A percentile compares a stretch with the other conserved stretches of the same genome.
Evolutionary conservation across 1,139 yeast species (phyloP).

Genomic region (Hemisphaericaspora xylanilytica): DNA sequence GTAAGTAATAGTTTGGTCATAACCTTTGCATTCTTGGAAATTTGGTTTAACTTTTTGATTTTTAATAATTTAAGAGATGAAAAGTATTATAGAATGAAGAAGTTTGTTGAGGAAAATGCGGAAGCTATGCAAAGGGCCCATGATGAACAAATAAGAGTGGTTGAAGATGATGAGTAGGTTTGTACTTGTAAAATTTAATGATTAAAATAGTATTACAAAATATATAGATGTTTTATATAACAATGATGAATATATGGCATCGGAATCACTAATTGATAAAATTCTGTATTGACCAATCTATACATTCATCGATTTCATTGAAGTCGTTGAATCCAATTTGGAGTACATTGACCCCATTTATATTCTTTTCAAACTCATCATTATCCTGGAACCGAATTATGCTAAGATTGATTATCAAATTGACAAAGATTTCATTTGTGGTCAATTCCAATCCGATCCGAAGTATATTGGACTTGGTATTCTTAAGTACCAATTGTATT

Average conservation of each 20-base stretch:
- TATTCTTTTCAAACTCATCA: conserved; percentile 29
- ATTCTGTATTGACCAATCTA: conserved; percentile 56
- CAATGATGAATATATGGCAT: not conserved
- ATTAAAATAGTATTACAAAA: not conserved
- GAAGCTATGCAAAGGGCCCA: conserved; percentile 30
- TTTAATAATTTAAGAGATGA: conserved; percentile 67
- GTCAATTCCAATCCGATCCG: conserved; percentile 34
- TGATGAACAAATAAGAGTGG: conserved; percentile 29
- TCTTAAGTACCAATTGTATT: conserved; percentile 20
- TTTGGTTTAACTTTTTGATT: conserved; percentile 68
- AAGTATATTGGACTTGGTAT: conserved; percentile 18
- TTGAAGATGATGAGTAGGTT: conserved; percentile 18
- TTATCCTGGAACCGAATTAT: conserved; percentile 33
- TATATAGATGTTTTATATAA: conserved; percentile 5
- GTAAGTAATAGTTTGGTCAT: conserved; percentile 63
- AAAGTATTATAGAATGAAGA: conserved; percentile 42
- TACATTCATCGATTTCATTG: conserved; percentile 61
- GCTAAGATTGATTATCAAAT: conserved; percentile 31
- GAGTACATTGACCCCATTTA: conserved; percentile 38
- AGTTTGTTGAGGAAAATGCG: conserved; percentile 36
- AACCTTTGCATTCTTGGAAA: conserved; percentile 61
- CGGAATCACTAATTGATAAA: conserved; percentile 24
- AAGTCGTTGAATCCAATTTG: conserved; percentile 56
- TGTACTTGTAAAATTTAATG: not conserved
- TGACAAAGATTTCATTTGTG: conserved; percentile 42